Conservation (phyloP, 2,329 filamentous ascomycete species). For the Fusarium incarnatum region DNA sequence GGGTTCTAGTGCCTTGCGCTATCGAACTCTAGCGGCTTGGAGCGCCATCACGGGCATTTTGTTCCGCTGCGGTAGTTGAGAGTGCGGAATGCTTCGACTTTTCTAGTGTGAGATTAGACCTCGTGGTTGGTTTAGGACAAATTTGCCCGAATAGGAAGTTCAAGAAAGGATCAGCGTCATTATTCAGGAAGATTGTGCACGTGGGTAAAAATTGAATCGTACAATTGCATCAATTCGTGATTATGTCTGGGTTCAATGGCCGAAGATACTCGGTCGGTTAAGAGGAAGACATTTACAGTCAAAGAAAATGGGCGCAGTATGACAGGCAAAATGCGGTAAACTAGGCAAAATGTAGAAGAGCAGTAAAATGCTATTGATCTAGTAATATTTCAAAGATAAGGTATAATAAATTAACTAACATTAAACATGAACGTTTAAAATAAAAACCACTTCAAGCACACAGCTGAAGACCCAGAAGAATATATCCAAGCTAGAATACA, state of each 20-base stretch:
- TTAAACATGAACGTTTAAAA: fast-evolving
- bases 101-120: not conserved
- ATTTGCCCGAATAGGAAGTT: not conserved
- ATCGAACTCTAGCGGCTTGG: not conserved
- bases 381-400: not conserved
- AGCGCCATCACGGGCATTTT: not conserved
- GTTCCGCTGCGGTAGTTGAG: not conserved
- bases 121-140: not conserved
- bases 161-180: not conserved
- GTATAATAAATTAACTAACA: not conserved
- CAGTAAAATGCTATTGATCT: no score
- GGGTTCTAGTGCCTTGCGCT: constrained; percentile 1
- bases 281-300: no score
- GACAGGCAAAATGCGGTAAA: no score
- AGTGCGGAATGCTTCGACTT: not conserved
- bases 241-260: no score
- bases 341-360: no score
- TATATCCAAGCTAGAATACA: fast-evolving
- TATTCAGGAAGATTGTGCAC: not conserved
- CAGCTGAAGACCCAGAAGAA: fast-evolving
- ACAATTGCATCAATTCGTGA: not conserved
- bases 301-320: no score
- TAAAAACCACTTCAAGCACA: fast-evolving
- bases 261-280: no score
- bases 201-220: fast-evolving